Conservation (phyloP, 176 grass and related monocot genomes). For the Oryza glumipatula region DNA sequence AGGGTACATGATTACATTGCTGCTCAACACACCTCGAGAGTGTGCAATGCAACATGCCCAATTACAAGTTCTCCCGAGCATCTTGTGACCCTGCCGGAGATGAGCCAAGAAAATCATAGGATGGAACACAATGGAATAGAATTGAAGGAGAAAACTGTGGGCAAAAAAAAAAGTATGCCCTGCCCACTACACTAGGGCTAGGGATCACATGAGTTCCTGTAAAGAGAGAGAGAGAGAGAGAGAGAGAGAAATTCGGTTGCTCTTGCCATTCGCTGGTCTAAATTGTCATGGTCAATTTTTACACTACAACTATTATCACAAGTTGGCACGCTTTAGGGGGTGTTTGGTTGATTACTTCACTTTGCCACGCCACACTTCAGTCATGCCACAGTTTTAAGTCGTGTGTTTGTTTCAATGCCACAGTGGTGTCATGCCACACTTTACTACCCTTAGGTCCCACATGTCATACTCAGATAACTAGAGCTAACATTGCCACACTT, state of each 20-base stretch:
- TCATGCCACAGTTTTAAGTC: too few relatives aligned
- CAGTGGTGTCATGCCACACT: too few relatives aligned
- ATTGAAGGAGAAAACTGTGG: slow-evolving; percentile 30
- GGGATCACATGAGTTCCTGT: slow-evolving; percentile 44
- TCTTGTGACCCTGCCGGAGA: slow-evolving; percentile 60
- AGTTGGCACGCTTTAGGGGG: neutral
- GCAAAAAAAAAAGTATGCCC: slow-evolving; percentile 22
- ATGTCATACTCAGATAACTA: too few relatives aligned
- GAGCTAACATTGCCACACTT: too few relatives aligned
- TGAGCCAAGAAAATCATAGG: neutral
- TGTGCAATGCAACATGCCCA: slow-evolving; percentile 27
- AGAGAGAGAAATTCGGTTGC: neutral
- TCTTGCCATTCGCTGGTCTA: slow-evolving; percentile 20
- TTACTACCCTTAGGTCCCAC: too few relatives aligned
- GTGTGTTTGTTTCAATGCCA: too few relatives aligned
- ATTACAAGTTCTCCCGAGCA: slow-evolving; percentile 54
- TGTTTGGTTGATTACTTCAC: too few relatives aligned
- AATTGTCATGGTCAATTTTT: slow-evolving; percentile 19
- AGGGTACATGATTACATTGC: slow-evolving; percentile 50
- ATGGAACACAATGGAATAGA: slow-evolving; percentile 28
- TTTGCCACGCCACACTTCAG: too few relatives aligned
- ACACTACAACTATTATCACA: neutral
- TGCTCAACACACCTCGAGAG: slow-evolving; percentile 29
- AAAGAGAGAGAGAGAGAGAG: slow-evolving; percentile 2
- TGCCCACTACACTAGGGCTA: slow-evolving; percentile 42